Conservation (phyloP, 2,329 filamentous ascomycete species). For the Diaporthe helianthi region DNA sequence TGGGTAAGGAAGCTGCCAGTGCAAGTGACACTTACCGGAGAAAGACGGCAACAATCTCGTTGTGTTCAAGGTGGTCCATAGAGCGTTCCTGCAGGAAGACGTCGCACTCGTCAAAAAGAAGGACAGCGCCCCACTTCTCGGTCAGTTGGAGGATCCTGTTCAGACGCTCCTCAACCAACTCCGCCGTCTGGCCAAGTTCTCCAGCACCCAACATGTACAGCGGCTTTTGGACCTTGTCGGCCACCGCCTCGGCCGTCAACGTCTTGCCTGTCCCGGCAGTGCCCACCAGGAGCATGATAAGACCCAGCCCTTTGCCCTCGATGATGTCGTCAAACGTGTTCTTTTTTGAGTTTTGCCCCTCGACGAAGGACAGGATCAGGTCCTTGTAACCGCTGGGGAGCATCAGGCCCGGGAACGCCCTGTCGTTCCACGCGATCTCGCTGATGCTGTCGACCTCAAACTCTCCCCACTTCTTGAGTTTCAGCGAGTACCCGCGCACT, state of each 20-base stretch:
- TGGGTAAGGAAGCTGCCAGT: no score
- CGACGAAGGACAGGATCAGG: background rate
- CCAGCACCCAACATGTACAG: background rate
- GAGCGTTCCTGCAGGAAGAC: background rate
- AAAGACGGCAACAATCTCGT: slow-evolving; percentile 3
- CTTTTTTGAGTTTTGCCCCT: slow-evolving; percentile 22
- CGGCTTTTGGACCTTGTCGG: background rate
- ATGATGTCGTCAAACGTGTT: slow-evolving; percentile 43
- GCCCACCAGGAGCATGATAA: slow-evolving; percentile 46
- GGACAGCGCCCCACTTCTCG: background rate
- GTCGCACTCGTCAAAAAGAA: slow-evolving; percentile 12
- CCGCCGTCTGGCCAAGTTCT: background rate
- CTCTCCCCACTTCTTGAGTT: background rate
- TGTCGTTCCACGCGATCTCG: background rate
- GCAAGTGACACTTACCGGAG: background rate
- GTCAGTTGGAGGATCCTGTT: background rate
- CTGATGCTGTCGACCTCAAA: background rate
- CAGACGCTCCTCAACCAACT: background rate
- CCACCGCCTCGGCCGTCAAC: slow-evolving; percentile 42
- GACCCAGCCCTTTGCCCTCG: slow-evolving; percentile 44
- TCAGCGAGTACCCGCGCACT: background rate
- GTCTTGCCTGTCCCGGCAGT: slow-evolving; percentile 47
- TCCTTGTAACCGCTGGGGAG: background rate
- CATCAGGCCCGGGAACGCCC: background rate
- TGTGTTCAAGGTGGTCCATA: background rate